Percentiles rank a stretch among this genome's conserved stretches.
Conservation (phyloP, 2,329 filamentous ascomycete species). For the Botryotinia globosa region DNA sequence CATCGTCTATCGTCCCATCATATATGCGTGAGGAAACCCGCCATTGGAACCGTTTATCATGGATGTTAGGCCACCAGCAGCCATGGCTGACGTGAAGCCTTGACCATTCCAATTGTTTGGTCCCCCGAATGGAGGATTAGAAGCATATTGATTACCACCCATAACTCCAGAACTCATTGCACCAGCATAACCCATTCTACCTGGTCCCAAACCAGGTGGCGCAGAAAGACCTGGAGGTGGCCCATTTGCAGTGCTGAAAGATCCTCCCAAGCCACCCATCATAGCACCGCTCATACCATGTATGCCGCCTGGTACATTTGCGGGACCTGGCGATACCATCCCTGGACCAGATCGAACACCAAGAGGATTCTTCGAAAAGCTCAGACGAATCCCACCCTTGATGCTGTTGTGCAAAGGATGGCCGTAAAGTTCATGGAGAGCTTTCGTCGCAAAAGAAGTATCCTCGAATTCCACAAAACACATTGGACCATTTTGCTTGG, state of each 20-base stretch:
- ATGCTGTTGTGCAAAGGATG: conserved; percentile 83
- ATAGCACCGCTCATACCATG: conserved; percentile 59
- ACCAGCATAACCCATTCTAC: conserved; percentile 32
- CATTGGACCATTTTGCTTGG: conserved; percentile 95
- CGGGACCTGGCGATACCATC: conserved; percentile 38
- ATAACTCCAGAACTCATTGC: conserved; percentile 30
- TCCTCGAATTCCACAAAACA: conserved; percentile 99
- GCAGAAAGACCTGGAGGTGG: conserved; percentile 79
- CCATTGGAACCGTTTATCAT: conserved; percentile 36
- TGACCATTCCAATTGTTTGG: conserved; percentile 35
- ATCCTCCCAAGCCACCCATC: conserved; percentile 38
- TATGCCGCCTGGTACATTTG: conserved; percentile 45
- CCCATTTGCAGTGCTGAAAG: conserved; percentile 47
- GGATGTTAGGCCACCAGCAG: conserved; percentile 33
- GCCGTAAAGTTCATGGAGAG: conserved; percentile 85
- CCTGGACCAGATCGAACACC: conserved; percentile 79
- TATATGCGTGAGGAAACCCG: conserved; percentile 39
- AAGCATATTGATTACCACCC: conserved; percentile 31
- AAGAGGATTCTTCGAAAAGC: conserved; percentile 95
- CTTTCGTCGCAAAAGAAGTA: conserved; percentile 85
- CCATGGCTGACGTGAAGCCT: conserved; percentile 34
- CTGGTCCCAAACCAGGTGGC: conserved; percentile 65
- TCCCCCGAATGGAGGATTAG: conserved; percentile 29
- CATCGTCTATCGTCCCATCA: conserved; percentile 39
- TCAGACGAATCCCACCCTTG: conserved; percentile 91